Evolutionary conservation across 352 stramenopile species (phyloP).

Genomic region (Pythium utonaiense): DNA sequence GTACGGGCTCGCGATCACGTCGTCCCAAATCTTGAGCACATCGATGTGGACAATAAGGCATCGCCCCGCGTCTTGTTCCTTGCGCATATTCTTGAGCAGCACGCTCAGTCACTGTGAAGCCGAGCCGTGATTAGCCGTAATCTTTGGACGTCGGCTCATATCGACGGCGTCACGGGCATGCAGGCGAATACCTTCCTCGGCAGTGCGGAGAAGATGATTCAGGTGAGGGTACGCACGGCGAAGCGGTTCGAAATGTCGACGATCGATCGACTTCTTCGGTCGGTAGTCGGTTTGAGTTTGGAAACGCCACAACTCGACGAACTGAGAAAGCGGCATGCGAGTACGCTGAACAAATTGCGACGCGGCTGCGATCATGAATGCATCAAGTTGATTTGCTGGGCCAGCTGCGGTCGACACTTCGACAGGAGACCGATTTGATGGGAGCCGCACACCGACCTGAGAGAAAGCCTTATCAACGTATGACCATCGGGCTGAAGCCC

Average conservation of each 20-base stretch:
- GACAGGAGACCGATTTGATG: no score
- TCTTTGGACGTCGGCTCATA: no score
- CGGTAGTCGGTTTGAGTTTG: constrained; percentile 1
- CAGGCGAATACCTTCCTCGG: no score
- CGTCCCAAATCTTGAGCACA: constrained; percentile 1
- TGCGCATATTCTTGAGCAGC: constrained; percentile 5
- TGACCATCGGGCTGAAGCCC: no score
- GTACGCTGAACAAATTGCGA: no score
- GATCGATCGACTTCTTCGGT: constrained; percentile 4
- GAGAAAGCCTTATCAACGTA: no score
- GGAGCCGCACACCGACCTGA: no score
- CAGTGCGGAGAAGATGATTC: background rate
- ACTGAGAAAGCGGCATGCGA: no score
- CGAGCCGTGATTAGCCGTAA: background rate
- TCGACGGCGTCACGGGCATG: no score
- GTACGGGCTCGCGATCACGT: constrained; percentile 13
- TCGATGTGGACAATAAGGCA: constrained; percentile 1
- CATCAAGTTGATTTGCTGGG: no score
- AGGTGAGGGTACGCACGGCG: constrained; percentile 9
- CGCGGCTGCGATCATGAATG: no score
- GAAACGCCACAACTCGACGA: constrained; percentile 6
- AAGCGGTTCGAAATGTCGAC: background rate
- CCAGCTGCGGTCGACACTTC: no score
- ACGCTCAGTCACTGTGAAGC: background rate
- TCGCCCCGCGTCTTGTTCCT: constrained; percentile 6